Conservation (phyloP, 148 eudicot genomes). For the Rhododendron williamsianum region DNA sequence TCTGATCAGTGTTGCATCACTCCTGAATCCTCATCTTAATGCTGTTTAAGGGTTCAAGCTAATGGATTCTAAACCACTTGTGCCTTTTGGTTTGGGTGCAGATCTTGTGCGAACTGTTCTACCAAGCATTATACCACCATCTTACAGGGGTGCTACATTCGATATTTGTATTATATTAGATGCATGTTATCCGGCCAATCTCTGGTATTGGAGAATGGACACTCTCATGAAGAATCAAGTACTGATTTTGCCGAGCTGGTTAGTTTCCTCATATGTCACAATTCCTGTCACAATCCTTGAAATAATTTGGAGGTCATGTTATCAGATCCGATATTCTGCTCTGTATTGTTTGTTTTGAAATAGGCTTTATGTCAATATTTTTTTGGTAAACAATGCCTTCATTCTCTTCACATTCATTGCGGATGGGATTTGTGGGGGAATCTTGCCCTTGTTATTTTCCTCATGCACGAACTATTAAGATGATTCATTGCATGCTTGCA, state of each 20-base stretch:
- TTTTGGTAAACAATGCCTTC: not conserved
- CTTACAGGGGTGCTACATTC: conserved; percentile 82
- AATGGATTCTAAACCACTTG: too few species aligned
- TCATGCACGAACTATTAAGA: not conserved
- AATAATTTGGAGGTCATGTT: not conserved
- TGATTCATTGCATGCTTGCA: not conserved
- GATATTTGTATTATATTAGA: conserved; percentile 77
- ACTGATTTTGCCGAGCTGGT: conserved; percentile 59
- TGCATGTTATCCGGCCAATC: conserved; percentile 58
- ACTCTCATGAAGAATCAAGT: conserved; percentile 36
- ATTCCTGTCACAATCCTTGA: not conserved
- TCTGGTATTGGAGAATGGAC: conserved; percentile 64
- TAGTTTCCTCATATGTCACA: conserved; percentile 19
- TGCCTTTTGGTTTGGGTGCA: conserved; percentile 22
- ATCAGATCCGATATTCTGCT: not conserved
- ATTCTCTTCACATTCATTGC: not conserved
- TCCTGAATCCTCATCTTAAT: not conserved
- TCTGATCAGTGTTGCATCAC: not conserved
- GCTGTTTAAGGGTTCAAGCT: too few species aligned
- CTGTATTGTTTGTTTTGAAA: not conserved
- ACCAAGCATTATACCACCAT: conserved; percentile 80
- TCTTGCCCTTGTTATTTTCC: not conserved
- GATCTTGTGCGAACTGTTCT: conserved; percentile 74
- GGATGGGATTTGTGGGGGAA: not conserved
- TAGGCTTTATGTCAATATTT: not conserved